Conservation (phyloP, 2,329 filamentous ascomycete species). For the Aspergillus pseudonomiae region DNA sequence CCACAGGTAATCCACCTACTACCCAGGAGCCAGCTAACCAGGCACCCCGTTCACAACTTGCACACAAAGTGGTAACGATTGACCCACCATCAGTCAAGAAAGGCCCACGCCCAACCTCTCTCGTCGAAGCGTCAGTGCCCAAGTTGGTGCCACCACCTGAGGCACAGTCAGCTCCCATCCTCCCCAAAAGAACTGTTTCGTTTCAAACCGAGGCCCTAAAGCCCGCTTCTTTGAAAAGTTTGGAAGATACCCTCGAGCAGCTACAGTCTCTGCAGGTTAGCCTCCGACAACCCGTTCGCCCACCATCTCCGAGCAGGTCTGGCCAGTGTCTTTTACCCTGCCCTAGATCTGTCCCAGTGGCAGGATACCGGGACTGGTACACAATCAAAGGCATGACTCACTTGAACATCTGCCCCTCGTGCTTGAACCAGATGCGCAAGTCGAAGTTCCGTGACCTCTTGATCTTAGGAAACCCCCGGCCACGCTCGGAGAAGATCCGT, state of each 20-base stretch:
- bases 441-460: conserved; percentile 72
- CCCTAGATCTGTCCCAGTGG: conserved; percentile 64
- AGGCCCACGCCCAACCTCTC: conserved; percentile 1
- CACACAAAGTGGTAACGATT: background rate
- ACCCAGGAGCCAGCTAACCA: background rate
- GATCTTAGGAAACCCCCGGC: conserved; percentile 60
- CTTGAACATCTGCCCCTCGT: conserved; percentile 82
- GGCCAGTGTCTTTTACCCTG: conserved; percentile 64
- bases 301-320: conserved; percentile 19
- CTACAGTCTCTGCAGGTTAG: conserved; percentile 13
- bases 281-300: conserved; percentile 19
- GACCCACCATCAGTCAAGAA: background rate
- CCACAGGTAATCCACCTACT: background rate
- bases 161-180: conserved; percentile 7
- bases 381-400: conserved; percentile 70
- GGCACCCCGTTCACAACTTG: background rate
- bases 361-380: conserved; percentile 76
- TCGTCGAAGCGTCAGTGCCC: conserved; percentile 6
- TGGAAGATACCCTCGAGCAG: conserved; percentile 13
- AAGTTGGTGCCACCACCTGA: conserved; percentile 16
- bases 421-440: conserved; percentile 71
- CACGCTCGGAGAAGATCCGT: conserved; percentile 60
- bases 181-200: conserved; percentile 23
- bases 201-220: conserved; percentile 20
- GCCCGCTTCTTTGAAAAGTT: conserved; percentile 9